A percentile compares a stretch with the other conserved stretches of the same genome.
These are phyloP conservation scores for Leccinum boreale DNA, from an alignment of 768 basidiomycete species.

Conservation along the genomic window DNA sequence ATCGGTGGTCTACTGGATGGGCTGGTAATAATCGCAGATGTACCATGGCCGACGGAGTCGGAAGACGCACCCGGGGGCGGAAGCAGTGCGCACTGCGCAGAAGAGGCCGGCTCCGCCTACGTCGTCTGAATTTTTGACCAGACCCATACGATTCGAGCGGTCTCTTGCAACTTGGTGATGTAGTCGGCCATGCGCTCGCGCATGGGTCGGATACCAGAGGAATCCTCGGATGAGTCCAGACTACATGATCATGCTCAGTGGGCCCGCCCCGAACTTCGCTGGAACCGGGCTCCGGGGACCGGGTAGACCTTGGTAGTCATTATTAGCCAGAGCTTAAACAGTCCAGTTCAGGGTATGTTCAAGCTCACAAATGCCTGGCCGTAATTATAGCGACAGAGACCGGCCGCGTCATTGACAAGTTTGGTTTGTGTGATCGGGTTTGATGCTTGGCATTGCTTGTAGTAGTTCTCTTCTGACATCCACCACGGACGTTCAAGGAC, in stretches of 20 bases:
- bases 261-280: neutral
- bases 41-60: neutral
- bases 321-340: neutral
- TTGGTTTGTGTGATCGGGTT: neutral
- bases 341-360: neutral
- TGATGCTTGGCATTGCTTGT: no score
- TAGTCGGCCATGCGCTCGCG: conserved; percentile 11
- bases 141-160: conserved; percentile 17
- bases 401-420: neutral
- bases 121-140: conserved; percentile 11
- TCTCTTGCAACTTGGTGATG: conserved; percentile 16
- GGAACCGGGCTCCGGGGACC: no score
- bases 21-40: neutral
- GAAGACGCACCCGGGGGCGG: neutral
- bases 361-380: neutral
- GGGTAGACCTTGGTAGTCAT: neutral
- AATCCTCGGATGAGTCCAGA: neutral
- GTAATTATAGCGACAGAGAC: neutral
- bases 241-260: neutral
- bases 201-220: conserved; percentile 4
- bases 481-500: neutral
- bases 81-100: no score
- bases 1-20: conserved; percentile 12
- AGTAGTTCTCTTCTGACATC: neutral
- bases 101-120: conserved; percentile 15